phyloP scores from a whole-genome alignment of 2,329 filamentous ascomycete species.

The Cyphellophora attinorum region DNA sequence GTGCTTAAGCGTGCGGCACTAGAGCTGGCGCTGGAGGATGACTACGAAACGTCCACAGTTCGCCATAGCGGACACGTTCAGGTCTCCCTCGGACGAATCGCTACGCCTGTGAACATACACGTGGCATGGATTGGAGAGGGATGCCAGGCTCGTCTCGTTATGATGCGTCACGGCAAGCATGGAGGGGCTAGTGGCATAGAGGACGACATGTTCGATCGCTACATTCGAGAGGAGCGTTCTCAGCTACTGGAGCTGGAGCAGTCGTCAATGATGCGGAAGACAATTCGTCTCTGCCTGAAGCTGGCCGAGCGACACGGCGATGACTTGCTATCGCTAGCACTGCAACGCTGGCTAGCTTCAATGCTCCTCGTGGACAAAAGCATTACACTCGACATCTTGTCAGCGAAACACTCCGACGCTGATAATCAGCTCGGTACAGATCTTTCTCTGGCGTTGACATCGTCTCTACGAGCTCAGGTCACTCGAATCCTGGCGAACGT shows the following conservation, averaged over 20 bases:
- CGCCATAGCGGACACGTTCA: no score
- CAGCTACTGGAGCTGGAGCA: constrained; percentile 31
- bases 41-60: no score
- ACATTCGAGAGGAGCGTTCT: constrained; percentile 25
- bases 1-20: no score
- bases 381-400: background rate
- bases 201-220: background rate
- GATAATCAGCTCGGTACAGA: constrained; percentile 20
- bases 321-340: constrained; percentile 24
- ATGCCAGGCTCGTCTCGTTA: no score
- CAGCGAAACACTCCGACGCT: no score
- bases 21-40: no score
- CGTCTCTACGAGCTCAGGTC: constrained; percentile 42
- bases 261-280: constrained; percentile 40
- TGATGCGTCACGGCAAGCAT: background rate
- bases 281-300: constrained; percentile 28
- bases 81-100: no score
- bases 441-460: constrained; percentile 32
- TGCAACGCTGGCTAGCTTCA: constrained; percentile 44
- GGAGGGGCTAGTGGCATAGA: background rate
- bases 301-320: constrained; percentile 27
- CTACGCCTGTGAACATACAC: no score
- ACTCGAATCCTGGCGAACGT: constrained; percentile 47
- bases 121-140: no score
- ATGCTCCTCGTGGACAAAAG: constrained; percentile 39